phyloP scores from a whole-genome alignment of 2,329 filamentous ascomycete genomes.

The Cadophora malorum region DNA sequence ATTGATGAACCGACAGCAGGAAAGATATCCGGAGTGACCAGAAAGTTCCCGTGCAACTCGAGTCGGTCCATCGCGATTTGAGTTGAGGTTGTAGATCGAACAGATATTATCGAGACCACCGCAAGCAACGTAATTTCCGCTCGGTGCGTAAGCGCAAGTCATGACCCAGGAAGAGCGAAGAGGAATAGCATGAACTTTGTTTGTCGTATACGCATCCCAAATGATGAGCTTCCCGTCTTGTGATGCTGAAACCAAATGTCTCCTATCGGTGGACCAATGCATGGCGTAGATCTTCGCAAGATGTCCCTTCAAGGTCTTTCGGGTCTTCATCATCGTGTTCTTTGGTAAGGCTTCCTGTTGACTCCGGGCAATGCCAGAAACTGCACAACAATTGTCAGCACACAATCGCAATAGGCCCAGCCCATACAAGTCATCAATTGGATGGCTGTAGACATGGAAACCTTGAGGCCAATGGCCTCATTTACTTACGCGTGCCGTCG shows the following conservation, averaged over 20 bases:
- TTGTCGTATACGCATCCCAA: constrained; percentile 99
- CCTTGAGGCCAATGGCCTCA: not conserved
- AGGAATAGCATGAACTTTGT: constrained; percentile 99
- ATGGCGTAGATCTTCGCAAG: constrained; percentile 99
- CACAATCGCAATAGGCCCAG: constrained; percentile 16
- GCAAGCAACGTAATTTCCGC: constrained; percentile 97
- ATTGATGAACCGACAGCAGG: constrained; percentile 98
- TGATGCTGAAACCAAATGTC: constrained; percentile 96
- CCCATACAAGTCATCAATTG: constrained; percentile 22
- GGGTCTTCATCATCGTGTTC: constrained; percentile 94
- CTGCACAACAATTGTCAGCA: constrained; percentile 54
- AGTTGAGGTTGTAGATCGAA: constrained; percentile 98
- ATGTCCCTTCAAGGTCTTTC: constrained; percentile 96
- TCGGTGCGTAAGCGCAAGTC: constrained; percentile 98
- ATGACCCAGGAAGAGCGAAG: constrained; percentile 99
- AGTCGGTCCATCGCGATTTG: constrained; percentile 92
- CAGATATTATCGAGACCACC: constrained; percentile 99
- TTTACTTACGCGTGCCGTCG: constrained; percentile 89
- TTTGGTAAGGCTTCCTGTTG: constrained; percentile 90
- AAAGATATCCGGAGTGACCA: constrained; percentile 95
- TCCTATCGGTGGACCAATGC: constrained; percentile 99
- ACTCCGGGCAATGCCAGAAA: constrained; percentile 90
- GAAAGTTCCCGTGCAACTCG: constrained; percentile 95
- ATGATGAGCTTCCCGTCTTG: constrained; percentile 99
- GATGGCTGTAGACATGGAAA: constrained; percentile 17